Evolutionary conservation across 2,329 filamentous ascomycete species (phyloP).

Genomic region (Akanthomyces lecanii): DNA sequence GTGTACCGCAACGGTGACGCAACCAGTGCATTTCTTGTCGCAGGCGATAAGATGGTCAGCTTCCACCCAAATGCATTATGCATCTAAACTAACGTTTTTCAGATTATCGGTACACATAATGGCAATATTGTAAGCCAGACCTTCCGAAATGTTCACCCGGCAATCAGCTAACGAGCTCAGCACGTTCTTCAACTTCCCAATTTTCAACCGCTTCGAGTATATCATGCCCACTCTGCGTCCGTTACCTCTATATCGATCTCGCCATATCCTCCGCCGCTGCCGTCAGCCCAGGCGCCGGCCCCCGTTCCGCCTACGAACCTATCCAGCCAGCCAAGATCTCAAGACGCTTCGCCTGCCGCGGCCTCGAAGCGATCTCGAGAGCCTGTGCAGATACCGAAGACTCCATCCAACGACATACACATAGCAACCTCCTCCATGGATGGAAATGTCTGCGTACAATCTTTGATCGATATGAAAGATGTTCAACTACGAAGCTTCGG

Average conservation of each 20-base stretch:
- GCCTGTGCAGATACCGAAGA: constrained; percentile 59
- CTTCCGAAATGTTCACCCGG: neutral
- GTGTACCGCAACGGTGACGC: constrained; percentile 95
- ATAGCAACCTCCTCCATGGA: constrained; percentile 93
- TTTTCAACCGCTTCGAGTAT: constrained; percentile 76
- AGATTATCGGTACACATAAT: constrained; percentile 93
- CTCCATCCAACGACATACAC: constrained; percentile 84
- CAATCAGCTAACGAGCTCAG: constrained; percentile 42
- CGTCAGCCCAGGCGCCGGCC: neutral
- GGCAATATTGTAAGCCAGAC: constrained; percentile 78
- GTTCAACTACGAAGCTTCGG: constrained; percentile 91
- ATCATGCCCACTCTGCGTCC: constrained; percentile 89
- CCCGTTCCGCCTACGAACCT: constrained; percentile 25
- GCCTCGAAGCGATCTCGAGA: constrained; percentile 51
- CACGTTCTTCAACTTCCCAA: constrained; percentile 81
- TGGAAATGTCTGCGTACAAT: constrained; percentile 90
- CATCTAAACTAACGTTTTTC: constrained; percentile 31
- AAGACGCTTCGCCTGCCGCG: constrained; percentile 43
- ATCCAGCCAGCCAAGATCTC: constrained; percentile 25
- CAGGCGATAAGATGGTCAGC: constrained; percentile 91
- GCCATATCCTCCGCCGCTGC: constrained; percentile 61
- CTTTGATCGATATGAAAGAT: constrained; percentile 81
- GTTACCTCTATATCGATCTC: constrained; percentile 88
- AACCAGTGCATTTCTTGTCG: constrained; percentile 84
- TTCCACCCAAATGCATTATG: neutral